phyloP scores from a whole-genome alignment of 257 asterid genomes.

The Echites panduratus region DNA sequence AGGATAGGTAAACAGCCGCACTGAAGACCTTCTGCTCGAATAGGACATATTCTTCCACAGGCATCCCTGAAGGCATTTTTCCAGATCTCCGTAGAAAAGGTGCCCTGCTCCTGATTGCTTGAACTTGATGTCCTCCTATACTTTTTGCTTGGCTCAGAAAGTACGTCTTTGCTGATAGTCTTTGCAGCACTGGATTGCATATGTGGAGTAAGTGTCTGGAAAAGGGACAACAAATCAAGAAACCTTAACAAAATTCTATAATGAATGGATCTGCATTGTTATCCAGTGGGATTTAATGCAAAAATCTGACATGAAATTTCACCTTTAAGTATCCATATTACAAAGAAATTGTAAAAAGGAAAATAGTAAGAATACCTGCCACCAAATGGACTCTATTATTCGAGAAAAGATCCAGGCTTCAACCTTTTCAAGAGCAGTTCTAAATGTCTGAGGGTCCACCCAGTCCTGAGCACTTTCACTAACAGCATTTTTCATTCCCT shows the following conservation, averaged over 20 bases:
- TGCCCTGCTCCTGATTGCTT: conserved; percentile 37
- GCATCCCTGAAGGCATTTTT: conserved; percentile 81
- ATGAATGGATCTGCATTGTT: too few relatives aligned
- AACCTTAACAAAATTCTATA: background rate
- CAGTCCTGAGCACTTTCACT: conserved; percentile 35
- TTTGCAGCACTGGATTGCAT: conserved; percentile 70
- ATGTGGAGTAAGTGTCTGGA: conserved; percentile 74
- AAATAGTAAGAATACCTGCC: conserved; percentile 57
- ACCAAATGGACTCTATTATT: conserved; percentile 80
- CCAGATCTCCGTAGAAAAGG: conserved; percentile 69
- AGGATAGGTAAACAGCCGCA: conserved; percentile 80
- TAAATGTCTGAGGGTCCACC: conserved; percentile 51
- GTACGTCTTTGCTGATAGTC: conserved; percentile 29
- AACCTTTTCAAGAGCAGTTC: conserved; percentile 55
- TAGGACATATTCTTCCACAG: conserved; percentile 78
- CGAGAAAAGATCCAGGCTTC: conserved; percentile 77
- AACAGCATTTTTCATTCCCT: conserved; percentile 23
- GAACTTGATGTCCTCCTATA: conserved; percentile 41
- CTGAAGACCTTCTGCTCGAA: conserved; percentile 76
- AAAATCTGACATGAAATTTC: background rate
- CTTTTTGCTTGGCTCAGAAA: conserved; percentile 29
- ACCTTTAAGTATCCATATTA: background rate
- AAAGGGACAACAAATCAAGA: background rate
- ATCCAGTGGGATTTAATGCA: too few relatives aligned
- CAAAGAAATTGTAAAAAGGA: background rate